A percentile compares a stretch with the other conserved stretches of the same genome.
Conservation (phyloP, 306 rosid species). For the Inga leiocalycina region DNA sequence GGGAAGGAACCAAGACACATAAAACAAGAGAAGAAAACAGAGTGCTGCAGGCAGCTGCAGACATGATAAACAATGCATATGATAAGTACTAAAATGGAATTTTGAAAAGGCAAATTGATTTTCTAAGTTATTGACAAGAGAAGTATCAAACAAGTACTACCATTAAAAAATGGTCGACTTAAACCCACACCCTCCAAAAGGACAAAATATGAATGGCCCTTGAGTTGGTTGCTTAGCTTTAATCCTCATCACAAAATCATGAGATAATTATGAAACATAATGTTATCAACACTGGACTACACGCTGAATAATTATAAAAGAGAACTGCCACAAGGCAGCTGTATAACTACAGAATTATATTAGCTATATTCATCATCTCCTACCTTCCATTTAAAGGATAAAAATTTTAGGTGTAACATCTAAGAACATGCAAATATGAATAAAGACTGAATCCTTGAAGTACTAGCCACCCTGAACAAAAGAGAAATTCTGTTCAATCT, state of each 20-base stretch:
- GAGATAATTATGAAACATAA: background rate
- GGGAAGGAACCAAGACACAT: constrained; percentile 20
- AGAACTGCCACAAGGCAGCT: background rate
- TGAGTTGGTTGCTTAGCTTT: background rate
- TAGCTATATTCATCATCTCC: constrained; percentile 10
- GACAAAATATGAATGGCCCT: background rate
- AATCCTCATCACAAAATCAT: constrained; percentile 18
- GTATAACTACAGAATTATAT: background rate
- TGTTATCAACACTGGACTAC: background rate
- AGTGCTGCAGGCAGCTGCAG: background rate
- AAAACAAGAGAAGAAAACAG: constrained; percentile 13
- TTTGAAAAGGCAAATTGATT: background rate
- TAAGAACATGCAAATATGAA: background rate
- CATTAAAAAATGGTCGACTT: background rate
- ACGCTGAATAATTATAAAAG: background rate
- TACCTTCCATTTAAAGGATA: background rate
- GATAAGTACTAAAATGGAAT: constrained; percentile 1
- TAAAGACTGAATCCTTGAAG: background rate
- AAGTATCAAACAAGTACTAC: constrained; percentile 9
- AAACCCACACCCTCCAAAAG: background rate
- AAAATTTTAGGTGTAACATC: constrained; percentile 11
- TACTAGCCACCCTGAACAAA: background rate
- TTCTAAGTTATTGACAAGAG: background rate
- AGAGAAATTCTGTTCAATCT: background rate
- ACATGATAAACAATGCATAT: constrained; percentile 23